Conservation (phyloP, 768 basidiomycete species). For the Naganishia vishniacii region DNA sequence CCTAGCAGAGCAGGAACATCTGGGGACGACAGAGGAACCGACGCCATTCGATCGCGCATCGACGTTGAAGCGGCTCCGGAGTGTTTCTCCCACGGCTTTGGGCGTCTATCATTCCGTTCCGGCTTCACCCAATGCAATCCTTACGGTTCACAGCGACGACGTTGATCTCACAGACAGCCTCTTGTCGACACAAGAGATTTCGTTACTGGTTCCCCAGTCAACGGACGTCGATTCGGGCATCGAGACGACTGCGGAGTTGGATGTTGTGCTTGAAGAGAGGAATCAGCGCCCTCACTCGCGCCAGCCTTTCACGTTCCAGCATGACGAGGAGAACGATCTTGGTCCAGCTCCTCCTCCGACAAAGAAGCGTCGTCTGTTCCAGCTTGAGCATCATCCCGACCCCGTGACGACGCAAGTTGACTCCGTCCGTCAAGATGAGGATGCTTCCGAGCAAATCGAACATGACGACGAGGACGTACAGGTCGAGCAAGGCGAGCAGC, state of each 20-base stretch:
- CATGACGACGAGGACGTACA: no score
- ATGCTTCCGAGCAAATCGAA: no score
- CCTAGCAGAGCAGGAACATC: neutral
- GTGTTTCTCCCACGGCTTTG: neutral
- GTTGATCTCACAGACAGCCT: neutral
- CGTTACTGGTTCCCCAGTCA: neutral
- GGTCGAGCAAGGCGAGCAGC: neutral
- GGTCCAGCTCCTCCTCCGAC: neutral
- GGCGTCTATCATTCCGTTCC: neutral
- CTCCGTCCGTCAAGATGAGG: neutral
- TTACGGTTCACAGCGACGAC: neutral
- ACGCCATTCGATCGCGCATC: neutral
- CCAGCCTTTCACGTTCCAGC: neutral
- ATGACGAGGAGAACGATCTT: neutral
- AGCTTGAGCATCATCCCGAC: slow-evolving; percentile 8
- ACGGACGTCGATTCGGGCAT: neutral
- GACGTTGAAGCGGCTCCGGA: neutral
- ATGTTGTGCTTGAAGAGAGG: neutral
- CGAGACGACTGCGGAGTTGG: no score
- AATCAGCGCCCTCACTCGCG: slow-evolving; percentile 6
- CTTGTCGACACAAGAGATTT: neutral
- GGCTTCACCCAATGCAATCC: neutral
- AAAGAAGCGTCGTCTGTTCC: slow-evolving; percentile 10
- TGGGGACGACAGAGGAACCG: neutral
- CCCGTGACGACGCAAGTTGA: neutral